These are phyloP conservation scores for Begonia masoniana DNA, from an alignment of 306 rosid genomes.

Conservation along the genomic window DNA sequence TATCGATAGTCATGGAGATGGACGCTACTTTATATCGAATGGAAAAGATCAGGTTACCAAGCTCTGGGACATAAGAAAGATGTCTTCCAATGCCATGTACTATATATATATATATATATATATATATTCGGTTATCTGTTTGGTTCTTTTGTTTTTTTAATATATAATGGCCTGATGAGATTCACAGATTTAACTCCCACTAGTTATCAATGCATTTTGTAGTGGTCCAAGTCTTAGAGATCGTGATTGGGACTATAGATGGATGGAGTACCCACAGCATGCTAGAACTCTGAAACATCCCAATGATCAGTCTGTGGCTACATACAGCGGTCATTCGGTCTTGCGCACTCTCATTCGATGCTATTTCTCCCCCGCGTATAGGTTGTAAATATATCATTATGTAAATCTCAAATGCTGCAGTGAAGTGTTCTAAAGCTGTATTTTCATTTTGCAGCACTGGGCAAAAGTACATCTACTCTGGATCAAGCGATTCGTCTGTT, in stretches of 20 bases:
- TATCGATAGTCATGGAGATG: conserved; percentile 74
- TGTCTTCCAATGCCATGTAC: conserved; percentile 40
- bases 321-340: conserved; percentile 67
- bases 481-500: conserved; percentile 51
- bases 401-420: neutral
- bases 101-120: conserved; percentile 6
- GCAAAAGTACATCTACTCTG: conserved; percentile 77
- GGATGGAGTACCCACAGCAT: conserved; percentile 64
- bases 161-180: too few relatives aligned
- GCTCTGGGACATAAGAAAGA: conserved; percentile 78
- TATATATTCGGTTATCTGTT: conserved; percentile 1
- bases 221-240: conserved; percentile 30
- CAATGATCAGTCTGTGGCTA: conserved; percentile 47
- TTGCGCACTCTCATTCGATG: conserved; percentile 62
- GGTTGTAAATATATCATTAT: conserved; percentile 21
- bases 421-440: neutral
- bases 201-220: conserved; percentile 2
- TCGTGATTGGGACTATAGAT: conserved; percentile 66
- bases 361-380: conserved; percentile 63
- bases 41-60: conserved; percentile 81
- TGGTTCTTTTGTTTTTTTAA: neutral
- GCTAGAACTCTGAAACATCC: conserved; percentile 44
- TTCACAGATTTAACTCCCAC: neutral
- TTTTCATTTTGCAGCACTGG: conserved; percentile 56
- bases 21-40: conserved; percentile 67